Evolutionary conservation across 192 early-diverging fungal species (phyloP).

Genomic region (Entomortierella beljakovae): DNA sequence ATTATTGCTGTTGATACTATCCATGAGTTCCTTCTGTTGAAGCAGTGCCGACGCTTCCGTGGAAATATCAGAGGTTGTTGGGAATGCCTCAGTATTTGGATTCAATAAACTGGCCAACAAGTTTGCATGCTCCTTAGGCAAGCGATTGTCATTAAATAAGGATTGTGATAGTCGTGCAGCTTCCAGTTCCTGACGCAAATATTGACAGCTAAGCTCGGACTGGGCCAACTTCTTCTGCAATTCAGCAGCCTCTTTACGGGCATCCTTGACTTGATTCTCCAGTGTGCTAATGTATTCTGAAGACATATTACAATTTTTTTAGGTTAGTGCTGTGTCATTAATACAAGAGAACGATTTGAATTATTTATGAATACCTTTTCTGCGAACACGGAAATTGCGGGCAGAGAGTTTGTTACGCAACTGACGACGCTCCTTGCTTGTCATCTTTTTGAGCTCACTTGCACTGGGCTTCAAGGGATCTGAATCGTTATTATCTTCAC

Average conservation of each 20-base stretch:
- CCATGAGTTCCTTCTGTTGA: conserved; percentile 48
- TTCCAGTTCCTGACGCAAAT: conserved; percentile 44
- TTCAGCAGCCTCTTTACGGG: conserved; percentile 63
- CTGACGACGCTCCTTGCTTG: conserved; percentile 83
- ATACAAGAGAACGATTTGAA: neutral
- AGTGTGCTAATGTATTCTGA: conserved; percentile 70
- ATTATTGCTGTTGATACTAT: conserved; percentile 45
- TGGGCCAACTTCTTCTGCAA: conserved; percentile 57
- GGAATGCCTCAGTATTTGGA: conserved; percentile 52
- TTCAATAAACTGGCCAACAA: conserved; percentile 47
- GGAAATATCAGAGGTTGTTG: conserved; percentile 8
- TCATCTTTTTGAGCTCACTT: conserved; percentile 72
- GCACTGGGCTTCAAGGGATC: conserved; percentile 47
- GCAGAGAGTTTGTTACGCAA: conserved; percentile 90
- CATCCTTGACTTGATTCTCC: conserved; percentile 66
- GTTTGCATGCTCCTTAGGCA: conserved; percentile 48
- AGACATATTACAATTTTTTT: neutral
- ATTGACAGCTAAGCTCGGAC: conserved; percentile 47
- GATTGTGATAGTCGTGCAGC: conserved; percentile 44
- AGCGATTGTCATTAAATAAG: conserved; percentile 41
- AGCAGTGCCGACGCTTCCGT: neutral
- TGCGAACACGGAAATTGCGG: conserved; percentile 84
- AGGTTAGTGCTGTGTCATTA: neutral
- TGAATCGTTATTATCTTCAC: conserved; percentile 1
- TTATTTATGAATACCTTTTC: conserved; percentile 70